Percentiles rank a stretch among this genome's conserved stretches.
phyloP scores from a whole-genome alignment of 2,329 filamentous ascomycete genomes.

The Stemphylium beticola region DNA sequence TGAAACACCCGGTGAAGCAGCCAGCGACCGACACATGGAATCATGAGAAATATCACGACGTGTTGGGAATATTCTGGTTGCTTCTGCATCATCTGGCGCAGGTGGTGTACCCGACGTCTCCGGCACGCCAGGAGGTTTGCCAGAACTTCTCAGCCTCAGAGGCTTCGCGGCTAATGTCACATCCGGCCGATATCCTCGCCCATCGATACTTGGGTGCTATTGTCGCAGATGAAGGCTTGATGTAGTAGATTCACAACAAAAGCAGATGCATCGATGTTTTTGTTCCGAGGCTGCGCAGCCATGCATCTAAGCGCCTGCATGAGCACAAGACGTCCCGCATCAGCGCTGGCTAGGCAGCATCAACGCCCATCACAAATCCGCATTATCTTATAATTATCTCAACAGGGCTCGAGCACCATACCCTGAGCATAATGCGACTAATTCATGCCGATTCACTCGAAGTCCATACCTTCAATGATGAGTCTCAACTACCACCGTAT shows the following conservation, averaged over 20 bases:
- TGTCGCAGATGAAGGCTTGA: too few species aligned
- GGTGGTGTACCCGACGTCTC: background rate
- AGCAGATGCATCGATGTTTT: too few species aligned
- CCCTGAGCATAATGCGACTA: constrained; percentile 11
- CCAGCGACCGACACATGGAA: background rate
- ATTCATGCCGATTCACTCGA: constrained; percentile 13
- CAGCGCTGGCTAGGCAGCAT: background rate
- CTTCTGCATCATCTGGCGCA: background rate
- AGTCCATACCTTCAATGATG: constrained; percentile 16
- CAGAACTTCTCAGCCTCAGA: too few species aligned
- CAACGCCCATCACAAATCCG: background rate
- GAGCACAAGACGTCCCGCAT: too few species aligned
- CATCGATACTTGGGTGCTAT: too few species aligned
- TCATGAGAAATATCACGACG: background rate
- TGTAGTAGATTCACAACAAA: too few species aligned
- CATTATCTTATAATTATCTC: background rate
- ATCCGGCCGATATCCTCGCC: too few species aligned
- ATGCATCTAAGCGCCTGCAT: too few species aligned
- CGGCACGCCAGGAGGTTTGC: too few species aligned
- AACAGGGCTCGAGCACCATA: too few species aligned
- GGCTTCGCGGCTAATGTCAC: too few species aligned
- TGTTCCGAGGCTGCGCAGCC: too few species aligned
- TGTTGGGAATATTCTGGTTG: background rate
- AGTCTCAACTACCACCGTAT: constrained; percentile 15
- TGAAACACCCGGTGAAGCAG: constrained; percentile 15